Conservation (phyloP, 2,329 filamentous ascomycete genomes). For the Pleurostoma richardsiae region DNA sequence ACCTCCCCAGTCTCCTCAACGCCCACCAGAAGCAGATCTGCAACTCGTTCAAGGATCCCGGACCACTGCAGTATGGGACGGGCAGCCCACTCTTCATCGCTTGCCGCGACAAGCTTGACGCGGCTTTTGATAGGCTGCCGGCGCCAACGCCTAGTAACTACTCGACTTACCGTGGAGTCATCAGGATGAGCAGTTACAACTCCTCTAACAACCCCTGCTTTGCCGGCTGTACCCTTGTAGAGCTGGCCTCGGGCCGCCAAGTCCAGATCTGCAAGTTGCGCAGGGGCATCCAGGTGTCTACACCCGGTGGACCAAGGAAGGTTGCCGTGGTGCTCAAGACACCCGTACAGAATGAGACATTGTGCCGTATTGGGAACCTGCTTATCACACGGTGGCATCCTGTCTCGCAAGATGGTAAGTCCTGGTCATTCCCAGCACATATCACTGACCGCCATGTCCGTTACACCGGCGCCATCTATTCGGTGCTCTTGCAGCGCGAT, state of each 20-base stretch:
- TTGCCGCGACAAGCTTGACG: conserved; percentile 44
- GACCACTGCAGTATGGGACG: conserved; percentile 48
- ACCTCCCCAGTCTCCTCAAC: conserved; percentile 49
- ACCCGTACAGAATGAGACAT: conserved; percentile 25
- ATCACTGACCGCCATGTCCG: conserved; percentile 18
- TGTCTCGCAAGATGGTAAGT: conserved; percentile 25
- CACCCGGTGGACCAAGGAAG: conserved; percentile 40
- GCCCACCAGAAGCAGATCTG: conserved; percentile 53
- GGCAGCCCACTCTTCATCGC: conserved; percentile 44
- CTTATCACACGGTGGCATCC: conserved; percentile 59
- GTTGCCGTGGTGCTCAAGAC: conserved; percentile 50
- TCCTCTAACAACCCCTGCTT: conserved; percentile 42
- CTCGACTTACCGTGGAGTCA: not conserved
- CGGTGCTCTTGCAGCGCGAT: conserved; percentile 47
- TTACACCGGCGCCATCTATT: conserved; percentile 51
- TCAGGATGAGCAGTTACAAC: conserved; percentile 40
- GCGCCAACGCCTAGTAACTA: conserved; percentile 32
- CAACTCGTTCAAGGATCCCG: conserved; percentile 58
- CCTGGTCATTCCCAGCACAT: conserved; percentile 42
- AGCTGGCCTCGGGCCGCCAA: conserved; percentile 31
- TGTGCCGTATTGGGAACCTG: conserved; percentile 41
- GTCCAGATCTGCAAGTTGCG: conserved; percentile 38
- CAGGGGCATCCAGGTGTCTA: conserved; percentile 41
- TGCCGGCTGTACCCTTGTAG: conserved; percentile 40
- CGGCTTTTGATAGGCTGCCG: conserved; percentile 41